Evolutionary conservation across 1,284 basidiomycete species (phyloP).

Genomic region (Fistulina hepatica): DNA sequence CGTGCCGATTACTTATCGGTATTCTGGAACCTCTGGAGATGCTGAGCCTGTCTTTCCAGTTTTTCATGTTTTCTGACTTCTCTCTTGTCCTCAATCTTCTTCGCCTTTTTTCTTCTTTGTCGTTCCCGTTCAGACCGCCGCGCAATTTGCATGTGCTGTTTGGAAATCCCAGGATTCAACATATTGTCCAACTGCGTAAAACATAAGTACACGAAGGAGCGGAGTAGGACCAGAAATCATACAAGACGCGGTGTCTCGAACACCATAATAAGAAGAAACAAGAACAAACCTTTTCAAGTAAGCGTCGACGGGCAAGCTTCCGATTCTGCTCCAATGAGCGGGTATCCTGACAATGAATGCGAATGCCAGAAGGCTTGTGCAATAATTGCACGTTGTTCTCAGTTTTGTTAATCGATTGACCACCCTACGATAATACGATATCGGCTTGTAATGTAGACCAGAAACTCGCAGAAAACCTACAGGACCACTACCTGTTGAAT

Average conservation of each 20-base stretch:
- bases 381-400: slow-evolving; percentile 73
- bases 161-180: slow-evolving; percentile 66
- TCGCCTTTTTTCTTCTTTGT: slow-evolving; percentile 56
- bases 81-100: slow-evolving; percentile 29
- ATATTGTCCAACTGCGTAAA: slow-evolving; percentile 50
- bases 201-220: slow-evolving; percentile 4
- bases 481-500: slow-evolving; percentile 61
- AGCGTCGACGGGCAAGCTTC: slow-evolving; percentile 50
- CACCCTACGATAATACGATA: slow-evolving; percentile 34
- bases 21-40: too few relatives aligned
- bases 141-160: slow-evolving; percentile 51
- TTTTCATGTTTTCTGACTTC: too few relatives aligned
- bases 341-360: slow-evolving; percentile 70
- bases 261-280: slow-evolving; percentile 12
- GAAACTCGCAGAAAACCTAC: slow-evolving; percentile 24
- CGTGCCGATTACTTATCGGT: too few relatives aligned
- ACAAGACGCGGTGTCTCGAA: slow-evolving; percentile 8
- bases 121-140: slow-evolving; percentile 64
- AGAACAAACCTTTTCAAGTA: slow-evolving; percentile 58
- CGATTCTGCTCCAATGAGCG: slow-evolving; percentile 64
- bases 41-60: too few relatives aligned
- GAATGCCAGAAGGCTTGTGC: slow-evolving; percentile 68
- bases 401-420: slow-evolving; percentile 81
- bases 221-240: slow-evolving; percentile 1
- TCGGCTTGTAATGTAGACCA: slow-evolving; percentile 10